Conservation (phyloP, 2,329 filamentous ascomycete species). For the Epichloe sibirici region DNA sequence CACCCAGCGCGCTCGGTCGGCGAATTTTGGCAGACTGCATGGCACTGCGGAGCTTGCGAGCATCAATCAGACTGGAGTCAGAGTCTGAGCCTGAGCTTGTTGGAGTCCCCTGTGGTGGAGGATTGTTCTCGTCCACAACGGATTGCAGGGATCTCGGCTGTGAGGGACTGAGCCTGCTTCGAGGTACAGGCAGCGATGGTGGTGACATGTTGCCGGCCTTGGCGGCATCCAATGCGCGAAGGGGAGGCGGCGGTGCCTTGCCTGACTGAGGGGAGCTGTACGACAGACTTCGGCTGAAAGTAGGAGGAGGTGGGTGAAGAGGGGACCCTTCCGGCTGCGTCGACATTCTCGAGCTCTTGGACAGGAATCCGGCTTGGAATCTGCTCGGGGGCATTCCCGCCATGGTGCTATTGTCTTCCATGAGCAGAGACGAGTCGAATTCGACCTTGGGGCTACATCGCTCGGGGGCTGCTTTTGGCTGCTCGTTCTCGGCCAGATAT, state of each 20-base stretch:
- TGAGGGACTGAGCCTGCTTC: constrained; percentile 10
- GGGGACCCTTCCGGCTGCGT: constrained; percentile 46
- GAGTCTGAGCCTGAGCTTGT: constrained; percentile 33
- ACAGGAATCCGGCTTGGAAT: constrained; percentile 81
- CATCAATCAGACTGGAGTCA: constrained; percentile 38
- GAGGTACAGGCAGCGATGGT: constrained; percentile 20
- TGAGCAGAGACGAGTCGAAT: constrained; percentile 27
- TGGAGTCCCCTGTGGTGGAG: constrained; percentile 25
- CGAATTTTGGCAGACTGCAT: constrained; percentile 38
- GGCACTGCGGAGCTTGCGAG: constrained; percentile 41
- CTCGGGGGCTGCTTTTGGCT: constrained; percentile 29
- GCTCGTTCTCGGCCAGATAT: constrained; percentile 11
- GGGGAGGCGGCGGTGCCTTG: constrained; percentile 33
- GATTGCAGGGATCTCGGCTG: constrained; percentile 17
- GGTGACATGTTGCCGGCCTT: constrained; percentile 40
- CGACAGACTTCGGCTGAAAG: constrained; percentile 44
- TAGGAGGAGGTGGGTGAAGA: constrained; percentile 41
- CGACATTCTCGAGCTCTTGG: constrained; percentile 35
- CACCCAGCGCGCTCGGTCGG: constrained; percentile 26
- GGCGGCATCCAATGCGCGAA: constrained; percentile 38
- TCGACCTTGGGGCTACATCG: constrained; percentile 37
- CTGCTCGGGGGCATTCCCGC: constrained; percentile 40
- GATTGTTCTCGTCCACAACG: constrained; percentile 40
- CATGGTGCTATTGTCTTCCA: constrained; percentile 23
- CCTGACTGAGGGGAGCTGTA: constrained; percentile 25